These are phyloP conservation scores for Pelargonium myrrhifolium DNA, from an alignment of 441 rosid genomes.

Conservation along the genomic window DNA sequence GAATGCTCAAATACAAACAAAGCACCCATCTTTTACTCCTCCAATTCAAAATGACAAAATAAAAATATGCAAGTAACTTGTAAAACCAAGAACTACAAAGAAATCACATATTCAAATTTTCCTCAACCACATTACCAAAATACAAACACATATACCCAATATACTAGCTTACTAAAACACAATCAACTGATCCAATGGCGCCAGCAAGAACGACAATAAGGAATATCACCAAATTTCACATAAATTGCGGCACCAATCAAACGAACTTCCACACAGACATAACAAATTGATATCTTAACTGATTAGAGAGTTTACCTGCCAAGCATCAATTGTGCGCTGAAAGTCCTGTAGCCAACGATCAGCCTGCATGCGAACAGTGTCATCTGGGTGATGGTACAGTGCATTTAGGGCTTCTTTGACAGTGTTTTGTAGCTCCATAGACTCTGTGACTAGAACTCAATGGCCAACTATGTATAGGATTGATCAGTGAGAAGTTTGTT, in stretches of 20 bases:
- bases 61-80: neutral
- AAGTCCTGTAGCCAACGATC: constrained; percentile 90
- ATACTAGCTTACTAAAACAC: neutral
- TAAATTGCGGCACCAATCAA: neutral
- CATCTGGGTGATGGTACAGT: constrained; percentile 93
- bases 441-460: neutral
- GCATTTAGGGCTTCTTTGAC: constrained; percentile 95
- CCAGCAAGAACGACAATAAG: neutral
- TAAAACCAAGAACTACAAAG: neutral
- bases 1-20: neutral
- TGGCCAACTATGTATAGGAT: neutral
- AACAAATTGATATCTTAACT: neutral
- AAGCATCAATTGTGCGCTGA: constrained; percentile 91
- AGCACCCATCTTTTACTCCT: neutral
- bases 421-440: constrained; percentile 73
- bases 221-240: neutral
- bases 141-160: neutral
- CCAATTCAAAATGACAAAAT: neutral
- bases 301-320: constrained; percentile 54
- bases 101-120: neutral
- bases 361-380: constrained; percentile 67
- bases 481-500: no score
- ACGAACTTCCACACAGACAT: neutral
- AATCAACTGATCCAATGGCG: constrained; percentile 11
- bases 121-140: neutral